Conservation (phyloP, 441 rosid genomes). For the Bocquillonia castaneifolia region DNA sequence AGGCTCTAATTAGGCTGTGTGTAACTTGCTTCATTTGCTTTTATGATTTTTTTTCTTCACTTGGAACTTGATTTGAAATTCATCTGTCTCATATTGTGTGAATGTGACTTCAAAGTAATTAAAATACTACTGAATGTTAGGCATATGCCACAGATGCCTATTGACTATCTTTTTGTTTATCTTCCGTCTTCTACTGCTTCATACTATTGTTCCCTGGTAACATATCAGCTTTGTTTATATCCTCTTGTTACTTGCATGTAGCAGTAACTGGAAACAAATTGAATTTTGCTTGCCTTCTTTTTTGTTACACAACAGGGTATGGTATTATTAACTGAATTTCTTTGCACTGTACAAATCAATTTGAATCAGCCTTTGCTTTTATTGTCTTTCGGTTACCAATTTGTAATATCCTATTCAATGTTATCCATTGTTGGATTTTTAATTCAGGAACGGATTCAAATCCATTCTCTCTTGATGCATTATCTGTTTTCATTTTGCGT, state of each 20-base stretch:
- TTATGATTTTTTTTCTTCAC: not conserved
- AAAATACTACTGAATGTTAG: too few relatives aligned
- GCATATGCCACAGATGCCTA: not conserved
- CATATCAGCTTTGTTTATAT: too few relatives aligned
- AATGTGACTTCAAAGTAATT: too few relatives aligned
- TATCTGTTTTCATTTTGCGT: slow-evolving; percentile 81
- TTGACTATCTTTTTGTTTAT: not conserved
- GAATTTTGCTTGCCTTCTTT: not conserved
- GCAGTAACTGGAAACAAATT: not conserved
- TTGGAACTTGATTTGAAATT: not conserved
- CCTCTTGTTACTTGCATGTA: too few relatives aligned
- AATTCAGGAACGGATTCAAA: slow-evolving; percentile 73
- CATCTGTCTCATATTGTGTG: not conserved
- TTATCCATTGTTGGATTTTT: slow-evolving; percentile 11
- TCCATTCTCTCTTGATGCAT: slow-evolving; percentile 90
- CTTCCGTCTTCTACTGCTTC: not conserved
- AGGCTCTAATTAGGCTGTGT: not conserved
- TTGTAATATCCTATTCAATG: slow-evolving; percentile 6
- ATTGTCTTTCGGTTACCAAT: not conserved
- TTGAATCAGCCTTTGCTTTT: not conserved
- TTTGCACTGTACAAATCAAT: not conserved
- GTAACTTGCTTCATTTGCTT: not conserved
- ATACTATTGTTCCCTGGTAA: not conserved
- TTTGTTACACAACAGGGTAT: not conserved
- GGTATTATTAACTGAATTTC: not conserved